Base-by-base conservation (phyloP, 495 filamentous ascomycete genomes). In the Hypoxylon intermedium region DNA sequence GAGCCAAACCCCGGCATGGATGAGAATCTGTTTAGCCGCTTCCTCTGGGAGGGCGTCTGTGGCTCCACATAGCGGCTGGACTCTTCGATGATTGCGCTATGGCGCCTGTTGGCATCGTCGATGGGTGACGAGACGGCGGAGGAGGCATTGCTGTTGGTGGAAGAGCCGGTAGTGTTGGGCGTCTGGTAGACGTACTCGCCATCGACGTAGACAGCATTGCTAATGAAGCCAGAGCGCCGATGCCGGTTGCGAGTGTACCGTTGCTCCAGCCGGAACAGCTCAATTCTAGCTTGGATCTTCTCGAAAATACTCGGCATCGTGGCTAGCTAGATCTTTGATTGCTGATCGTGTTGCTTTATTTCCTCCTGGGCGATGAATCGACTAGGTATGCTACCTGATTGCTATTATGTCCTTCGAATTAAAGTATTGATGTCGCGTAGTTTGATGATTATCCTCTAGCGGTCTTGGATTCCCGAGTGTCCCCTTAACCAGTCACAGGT, bases 251-350 rank as follows among this genome's bases (percentile, higher is more conserved):
- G 87, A 28, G 90, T 93, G 79, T 97, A 97, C 41, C 90, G 85
- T 75, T 96, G 88, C 77, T 97, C 92, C 57, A 97, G 86, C 24
- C 90, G 89, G 81, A 92, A 94, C 67, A 96, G 85, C 81, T 97
- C 90, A 62, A 92, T 80, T 78, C 87, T 85, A 48, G 79, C 75
- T 63, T 83, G 79, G 68, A 80, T 74, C 66, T 76, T 76, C 19
- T 83, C 78, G 56, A 85, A 33, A 62, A 83, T 26, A 53, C 68
- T 73, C 62, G 67, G 67, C 59, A 63, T 65, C 42, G 20, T 63
- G 62, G 36, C 23, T 36, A 9, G 37, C 0, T 20, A n/a, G n/a
- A n/a, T 50, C 3, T 18, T 15, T 4, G 7, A 12, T 20, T 15
- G 16, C 0, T 19, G 21, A 5, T 40, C 11, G 15, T 18, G 26